These are phyloP conservation scores for Sedum album DNA, from an alignment of 164 flowering plant species.

Conservation along the genomic window DNA sequence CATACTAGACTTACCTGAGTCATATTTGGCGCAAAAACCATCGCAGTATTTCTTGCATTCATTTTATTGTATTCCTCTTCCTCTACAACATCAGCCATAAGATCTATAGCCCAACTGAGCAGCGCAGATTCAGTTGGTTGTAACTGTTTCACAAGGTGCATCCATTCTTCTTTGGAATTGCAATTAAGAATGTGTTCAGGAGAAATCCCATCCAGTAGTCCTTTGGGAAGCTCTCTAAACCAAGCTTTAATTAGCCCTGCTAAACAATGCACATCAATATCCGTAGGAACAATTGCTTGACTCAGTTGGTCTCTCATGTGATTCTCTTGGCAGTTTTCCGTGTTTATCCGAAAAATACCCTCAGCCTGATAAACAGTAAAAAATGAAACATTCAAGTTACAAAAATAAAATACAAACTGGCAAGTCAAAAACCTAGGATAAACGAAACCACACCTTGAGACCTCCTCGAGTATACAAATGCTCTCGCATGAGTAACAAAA, in stretches of 20 bases:
- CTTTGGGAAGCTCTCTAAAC: slow-evolving; percentile 10
- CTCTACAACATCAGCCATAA: slow-evolving; percentile 94
- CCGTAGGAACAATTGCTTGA: background rate
- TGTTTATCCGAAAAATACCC: slow-evolving; percentile 9
- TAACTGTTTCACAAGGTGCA: slow-evolving; percentile 65
- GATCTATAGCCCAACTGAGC: slow-evolving; percentile 83
- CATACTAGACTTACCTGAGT: slow-evolving; percentile 49
- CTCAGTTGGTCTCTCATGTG: slow-evolving; percentile 9
- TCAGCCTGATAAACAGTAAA: background rate
- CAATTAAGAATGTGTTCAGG: slow-evolving; percentile 76
- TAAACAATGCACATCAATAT: slow-evolving; percentile 10
- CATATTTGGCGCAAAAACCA: slow-evolving; percentile 96
- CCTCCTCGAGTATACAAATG: slow-evolving; percentile 76
- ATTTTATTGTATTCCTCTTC: slow-evolving; percentile 85
- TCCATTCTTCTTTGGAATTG: slow-evolving; percentile 67
- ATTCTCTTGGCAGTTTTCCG: slow-evolving; percentile 9
- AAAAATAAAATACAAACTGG: background rate
- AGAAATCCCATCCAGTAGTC: slow-evolving; percentile 9
- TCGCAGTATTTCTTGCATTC: slow-evolving; percentile 92
- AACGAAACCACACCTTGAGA: slow-evolving; percentile 49
- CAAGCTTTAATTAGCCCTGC: slow-evolving; percentile 10
- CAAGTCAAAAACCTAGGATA: background rate
- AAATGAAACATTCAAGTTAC: background rate
- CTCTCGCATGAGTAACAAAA: slow-evolving; percentile 87
- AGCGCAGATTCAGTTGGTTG: slow-evolving; percentile 73